Conservation (phyloP, 768 basidiomycete genomes). For the Neoboletus magnificus region DNA sequence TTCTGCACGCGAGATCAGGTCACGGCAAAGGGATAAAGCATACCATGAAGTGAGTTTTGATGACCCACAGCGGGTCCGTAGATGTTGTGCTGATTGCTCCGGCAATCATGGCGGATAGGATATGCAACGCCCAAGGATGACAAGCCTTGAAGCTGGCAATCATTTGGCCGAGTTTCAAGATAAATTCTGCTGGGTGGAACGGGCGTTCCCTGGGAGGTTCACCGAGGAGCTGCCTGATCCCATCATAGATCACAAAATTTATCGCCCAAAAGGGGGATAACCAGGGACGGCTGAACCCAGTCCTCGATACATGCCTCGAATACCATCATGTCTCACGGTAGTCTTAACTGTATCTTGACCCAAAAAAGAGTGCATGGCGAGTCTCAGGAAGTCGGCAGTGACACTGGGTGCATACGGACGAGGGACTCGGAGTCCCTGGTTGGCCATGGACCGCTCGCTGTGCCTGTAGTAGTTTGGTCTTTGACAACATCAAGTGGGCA, state of each 20-base stretch:
- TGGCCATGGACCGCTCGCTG: slow-evolving; percentile 71
- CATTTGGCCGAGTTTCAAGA: slow-evolving; percentile 81
- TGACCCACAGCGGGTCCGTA: slow-evolving; percentile 97
- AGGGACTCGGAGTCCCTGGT: slow-evolving; percentile 64
- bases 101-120: slow-evolving; percentile 93
- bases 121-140: slow-evolving; percentile 84
- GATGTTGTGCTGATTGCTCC: slow-evolving; percentile 90
- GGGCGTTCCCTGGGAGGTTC: slow-evolving; percentile 48
- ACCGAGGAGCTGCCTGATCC: slow-evolving; percentile 83
- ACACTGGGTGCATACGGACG: slow-evolving; percentile 44
- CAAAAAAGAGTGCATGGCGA: slow-evolving; percentile 8
- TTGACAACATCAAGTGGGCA: slow-evolving; percentile 98
- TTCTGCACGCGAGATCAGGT: not conserved
- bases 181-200: slow-evolving; percentile 51
- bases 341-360: slow-evolving; percentile 50
- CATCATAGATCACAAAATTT: slow-evolving; percentile 97
- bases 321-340: slow-evolving; percentile 63
- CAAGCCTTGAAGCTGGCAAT: slow-evolving; percentile 75
- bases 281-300: slow-evolving; percentile 94
- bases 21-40: slow-evolving; percentile 11
- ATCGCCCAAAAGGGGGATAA: slow-evolving; percentile 99
- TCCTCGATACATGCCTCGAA: slow-evolving; percentile 91
- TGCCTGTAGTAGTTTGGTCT: slow-evolving; percentile 96
- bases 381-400: slow-evolving; percentile 10
- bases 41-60: slow-evolving; percentile 99